These are phyloP conservation scores for Suillus placidus DNA, from an alignment of 768 basidiomycete species.

Conservation along the genomic window DNA sequence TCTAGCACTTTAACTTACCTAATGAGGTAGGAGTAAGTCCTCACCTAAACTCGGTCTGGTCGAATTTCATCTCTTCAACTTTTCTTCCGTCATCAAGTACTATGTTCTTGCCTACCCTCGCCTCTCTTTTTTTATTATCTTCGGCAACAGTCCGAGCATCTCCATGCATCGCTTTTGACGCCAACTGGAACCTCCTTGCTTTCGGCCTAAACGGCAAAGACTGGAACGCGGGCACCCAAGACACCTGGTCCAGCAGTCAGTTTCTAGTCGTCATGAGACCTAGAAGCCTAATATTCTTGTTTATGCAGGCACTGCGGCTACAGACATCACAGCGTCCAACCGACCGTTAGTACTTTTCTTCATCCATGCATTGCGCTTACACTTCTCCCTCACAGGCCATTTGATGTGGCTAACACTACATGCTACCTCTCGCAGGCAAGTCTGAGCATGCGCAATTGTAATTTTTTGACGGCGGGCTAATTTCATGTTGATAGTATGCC, in stretches of 20 bases:
- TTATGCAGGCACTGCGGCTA: constrained; percentile 39
- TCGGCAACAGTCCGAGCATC: constrained; percentile 39
- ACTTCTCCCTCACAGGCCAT: constrained; percentile 48
- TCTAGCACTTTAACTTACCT: background rate
- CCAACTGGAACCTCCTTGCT: constrained; percentile 79
- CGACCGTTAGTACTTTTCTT: constrained; percentile 58
- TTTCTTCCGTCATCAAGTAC: constrained; percentile 13
- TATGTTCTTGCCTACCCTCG: constrained; percentile 48
- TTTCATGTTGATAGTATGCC: constrained; percentile 54
- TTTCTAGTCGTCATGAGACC: constrained; percentile 1
- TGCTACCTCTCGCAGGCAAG: constrained; percentile 74
- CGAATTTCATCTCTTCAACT: background rate
- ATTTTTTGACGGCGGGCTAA: background rate
- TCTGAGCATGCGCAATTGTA: constrained; percentile 13
- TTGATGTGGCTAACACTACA: constrained; percentile 61
- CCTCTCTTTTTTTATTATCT: constrained; percentile 55
- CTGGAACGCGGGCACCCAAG: constrained; percentile 75
- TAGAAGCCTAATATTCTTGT: constrained; percentile 9
- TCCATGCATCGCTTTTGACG: constrained; percentile 80
- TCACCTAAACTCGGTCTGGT: background rate
- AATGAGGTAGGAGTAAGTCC: background rate
- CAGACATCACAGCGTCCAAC: constrained; percentile 72
- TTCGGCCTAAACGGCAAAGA: constrained; percentile 86
- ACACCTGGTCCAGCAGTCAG: constrained; percentile 64
- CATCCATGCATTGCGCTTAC: constrained; percentile 8